Percentiles rank a stretch among this genome's conserved stretches.
phyloP scores from a whole-genome alignment of 2,329 filamentous ascomycete species.

The Paraconiothyrium sp. region DNA sequence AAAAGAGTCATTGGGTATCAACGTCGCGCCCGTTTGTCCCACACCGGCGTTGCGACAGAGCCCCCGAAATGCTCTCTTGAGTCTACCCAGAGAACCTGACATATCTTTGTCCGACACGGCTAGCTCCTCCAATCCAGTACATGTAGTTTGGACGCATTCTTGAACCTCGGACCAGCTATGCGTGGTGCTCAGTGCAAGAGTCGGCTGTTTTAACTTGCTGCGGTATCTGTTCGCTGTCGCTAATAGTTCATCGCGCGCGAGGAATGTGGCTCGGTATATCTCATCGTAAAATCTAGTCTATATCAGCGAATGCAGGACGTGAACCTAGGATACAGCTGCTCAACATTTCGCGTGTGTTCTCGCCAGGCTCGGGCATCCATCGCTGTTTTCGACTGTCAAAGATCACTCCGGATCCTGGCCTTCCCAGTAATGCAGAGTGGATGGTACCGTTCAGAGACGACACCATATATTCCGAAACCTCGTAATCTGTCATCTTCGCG shows the following conservation, averaged over 20 bases:
- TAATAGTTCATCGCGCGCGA: conserved; percentile 12
- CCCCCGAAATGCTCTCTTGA: conserved; percentile 14
- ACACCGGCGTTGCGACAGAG: conserved; percentile 17
- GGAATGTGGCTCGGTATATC: conserved; percentile 12
- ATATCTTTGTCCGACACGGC: conserved; percentile 14
- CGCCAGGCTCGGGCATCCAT: conserved; percentile 11
- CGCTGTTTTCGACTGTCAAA: neutral
- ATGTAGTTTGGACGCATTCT: conserved; percentile 7
- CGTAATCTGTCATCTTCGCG: no score
- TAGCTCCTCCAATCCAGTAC: conserved; percentile 8
- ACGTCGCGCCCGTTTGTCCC: conserved; percentile 8
- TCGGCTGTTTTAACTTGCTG: conserved; percentile 14
- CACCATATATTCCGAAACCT: no score
- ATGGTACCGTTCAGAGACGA: no score
- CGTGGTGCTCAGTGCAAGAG: conserved; percentile 6
- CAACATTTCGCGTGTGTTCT: neutral
- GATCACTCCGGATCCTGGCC: no score
- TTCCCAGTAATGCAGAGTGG: no score
- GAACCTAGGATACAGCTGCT: neutral
- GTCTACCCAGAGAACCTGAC: conserved; percentile 15
- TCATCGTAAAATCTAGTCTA: conserved; percentile 9
- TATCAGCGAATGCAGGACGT: neutral
- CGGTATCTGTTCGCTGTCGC: conserved; percentile 14
- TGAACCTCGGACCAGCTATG: conserved; percentile 13
- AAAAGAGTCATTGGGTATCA: conserved; percentile 19